phyloP scores from a whole-genome alignment of 2,329 filamentous ascomycete genomes.

The Scedosporium apiospermum region DNA sequence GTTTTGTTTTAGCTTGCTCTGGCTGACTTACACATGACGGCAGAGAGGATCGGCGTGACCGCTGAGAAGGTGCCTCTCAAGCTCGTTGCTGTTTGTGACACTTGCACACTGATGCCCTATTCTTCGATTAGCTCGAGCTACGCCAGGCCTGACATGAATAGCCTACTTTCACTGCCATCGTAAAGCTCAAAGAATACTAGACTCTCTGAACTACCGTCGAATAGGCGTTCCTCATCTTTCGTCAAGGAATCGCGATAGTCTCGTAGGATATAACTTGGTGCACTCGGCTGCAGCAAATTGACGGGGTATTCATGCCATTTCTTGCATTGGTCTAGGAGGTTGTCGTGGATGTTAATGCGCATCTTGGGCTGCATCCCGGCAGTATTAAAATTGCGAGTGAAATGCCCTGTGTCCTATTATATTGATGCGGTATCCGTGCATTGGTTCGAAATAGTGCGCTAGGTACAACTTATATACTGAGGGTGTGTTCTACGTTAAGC shows the following conservation, averaged over 20 bases:
- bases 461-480: no score
- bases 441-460: no score
- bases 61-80: not conserved
- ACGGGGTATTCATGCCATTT: not conserved
- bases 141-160: no score
- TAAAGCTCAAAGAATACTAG: not conserved
- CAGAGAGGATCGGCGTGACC: not conserved
- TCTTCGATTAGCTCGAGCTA: not conserved
- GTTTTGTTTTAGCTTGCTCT: not conserved
- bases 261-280: not conserved
- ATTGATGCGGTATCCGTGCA: no score
- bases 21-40: not conserved
- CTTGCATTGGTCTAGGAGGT: not conserved
- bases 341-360: not conserved
- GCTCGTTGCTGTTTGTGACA: not conserved
- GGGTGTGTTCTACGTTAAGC: no score
- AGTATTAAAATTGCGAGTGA: not conserved
- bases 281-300: not conserved
- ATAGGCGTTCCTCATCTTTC: not conserved
- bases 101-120: not conserved
- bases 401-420: no score
- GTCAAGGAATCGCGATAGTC: not conserved
- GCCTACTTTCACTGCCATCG: not conserved
- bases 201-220: not conserved
- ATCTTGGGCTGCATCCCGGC: not conserved